Evolutionary conservation across 305 asterid species (phyloP).

Genomic region (Caryopteris hybrid): DNA sequence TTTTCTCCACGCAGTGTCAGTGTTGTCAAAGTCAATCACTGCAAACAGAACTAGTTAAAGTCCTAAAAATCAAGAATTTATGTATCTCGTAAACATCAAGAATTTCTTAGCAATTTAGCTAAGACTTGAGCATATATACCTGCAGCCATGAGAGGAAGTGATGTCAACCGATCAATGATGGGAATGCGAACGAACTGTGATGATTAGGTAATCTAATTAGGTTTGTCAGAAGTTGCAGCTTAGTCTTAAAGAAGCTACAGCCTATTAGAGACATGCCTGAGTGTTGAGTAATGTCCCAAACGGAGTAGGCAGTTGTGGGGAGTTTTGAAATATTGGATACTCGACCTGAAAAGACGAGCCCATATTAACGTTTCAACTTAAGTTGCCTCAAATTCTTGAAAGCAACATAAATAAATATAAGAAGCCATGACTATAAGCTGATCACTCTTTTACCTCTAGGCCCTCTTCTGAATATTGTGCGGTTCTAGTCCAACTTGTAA

Average conservation of each 20-base stretch:
- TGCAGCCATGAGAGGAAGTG: slow-evolving; percentile 60
- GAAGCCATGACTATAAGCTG: background rate
- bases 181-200: slow-evolving; percentile 45
- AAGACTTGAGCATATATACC: slow-evolving; percentile 28
- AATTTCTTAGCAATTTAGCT: background rate
- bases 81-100: background rate
- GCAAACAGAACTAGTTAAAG: slow-evolving; percentile 25
- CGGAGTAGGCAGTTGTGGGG: slow-evolving; percentile 54
- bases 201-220: slow-evolving; percentile 9
- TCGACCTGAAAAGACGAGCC: slow-evolving; percentile 36
- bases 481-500: slow-evolving; percentile 50
- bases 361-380: background rate
- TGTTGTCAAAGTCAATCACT: slow-evolving; percentile 65
- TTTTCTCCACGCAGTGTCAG: slow-evolving; percentile 52
- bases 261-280: slow-evolving; percentile 32
- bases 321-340: slow-evolving; percentile 49
- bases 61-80: background rate
- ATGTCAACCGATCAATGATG: slow-evolving; percentile 45
- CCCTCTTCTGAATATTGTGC: slow-evolving; percentile 57
- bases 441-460: slow-evolving; percentile 35
- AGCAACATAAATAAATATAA: background rate
- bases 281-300: slow-evolving; percentile 46
- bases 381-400: background rate
- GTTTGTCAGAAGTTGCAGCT: background rate
- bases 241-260: background rate